Base-by-base conservation (phyloP, 176 grass and related monocot genomes). In the Oryza meridionalis region DNA sequence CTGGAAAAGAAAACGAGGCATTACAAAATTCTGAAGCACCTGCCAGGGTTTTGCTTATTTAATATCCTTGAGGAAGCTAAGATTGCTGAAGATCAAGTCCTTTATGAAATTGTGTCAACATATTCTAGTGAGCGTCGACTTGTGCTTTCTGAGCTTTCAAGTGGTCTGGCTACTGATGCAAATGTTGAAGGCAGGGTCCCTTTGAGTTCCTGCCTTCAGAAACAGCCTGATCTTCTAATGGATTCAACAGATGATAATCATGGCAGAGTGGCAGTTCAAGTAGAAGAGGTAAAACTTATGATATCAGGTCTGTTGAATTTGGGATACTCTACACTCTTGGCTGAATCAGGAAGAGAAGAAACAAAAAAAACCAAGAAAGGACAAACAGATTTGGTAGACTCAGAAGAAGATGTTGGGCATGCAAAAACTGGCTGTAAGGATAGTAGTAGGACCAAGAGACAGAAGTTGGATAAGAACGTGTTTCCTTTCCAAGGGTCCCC, bases 71-170 rank as follows among this genome's bases (percentile, higher is more conserved):
- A 92, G 89, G 97, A 96, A 83, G 81, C 84, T 80, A 84, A 44
- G 82, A 86, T 87, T 73, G 81, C 21, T 55, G 90, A 96, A 90
- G 67, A 75, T 38, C 81, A 87, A 70, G 70, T 84, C 31, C 80
- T 96, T 45, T 62, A 87, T 83, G 97, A 99, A 31, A 86, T 85
- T 75, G 69, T 90, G 62, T 73, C 81, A 19, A 83, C 90, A 15
- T 99, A 99, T 87, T 92, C 97, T 21, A 99, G 88, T 78, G 97
- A 99, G 83, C 91, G 93, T 12, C 88, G 82, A n/a, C 93, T 99
- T 81, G 78, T 96, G 38, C 90, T 99, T 82, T 87, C 70, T 69
- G 97, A 93, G 85, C 85, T 89, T 82, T 83, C 87, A 11, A 77
- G 86, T 86, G 91, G 75, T 55, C 82, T 86, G 14, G 88, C 70